Conservation (phyloP, 306 rosid species). For the Alnus glutinosa region DNA sequence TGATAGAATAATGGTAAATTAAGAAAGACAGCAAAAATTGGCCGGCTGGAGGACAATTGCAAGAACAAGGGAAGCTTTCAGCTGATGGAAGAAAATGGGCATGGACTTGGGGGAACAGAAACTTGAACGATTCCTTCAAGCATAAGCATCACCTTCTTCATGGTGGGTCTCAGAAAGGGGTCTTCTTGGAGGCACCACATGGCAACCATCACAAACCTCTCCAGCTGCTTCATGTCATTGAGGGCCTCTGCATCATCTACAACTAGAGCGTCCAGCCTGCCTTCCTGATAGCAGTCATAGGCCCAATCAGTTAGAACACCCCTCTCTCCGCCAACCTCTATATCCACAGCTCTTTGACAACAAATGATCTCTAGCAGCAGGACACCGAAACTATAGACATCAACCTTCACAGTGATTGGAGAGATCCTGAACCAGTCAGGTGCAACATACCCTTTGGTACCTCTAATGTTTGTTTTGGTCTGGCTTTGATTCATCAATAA, state of each 20-base stretch:
- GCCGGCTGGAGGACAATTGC: too few species aligned
- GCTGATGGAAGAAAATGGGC: too few species aligned
- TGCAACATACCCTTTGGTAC: slow-evolving; percentile 41
- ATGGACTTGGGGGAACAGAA: not conserved
- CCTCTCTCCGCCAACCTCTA: not conserved
- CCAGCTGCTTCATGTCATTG: slow-evolving; percentile 23
- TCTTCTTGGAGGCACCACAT: slow-evolving; percentile 47
- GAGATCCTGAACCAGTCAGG: slow-evolving; percentile 36
- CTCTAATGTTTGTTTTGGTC: not conserved
- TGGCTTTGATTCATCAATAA: not conserved
- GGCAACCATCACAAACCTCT: slow-evolving; percentile 35
- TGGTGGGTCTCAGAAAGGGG: slow-evolving; percentile 38
- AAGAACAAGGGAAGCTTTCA: too few species aligned
- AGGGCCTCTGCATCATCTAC: slow-evolving; percentile 15
- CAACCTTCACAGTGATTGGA: slow-evolving; percentile 42
- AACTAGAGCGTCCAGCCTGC: slow-evolving; percentile 6
- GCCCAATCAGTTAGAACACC: slow-evolving; percentile 40
- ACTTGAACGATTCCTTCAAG: slow-evolving; percentile 37
- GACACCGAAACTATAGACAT: slow-evolving; percentile 45
- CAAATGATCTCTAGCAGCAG: slow-evolving; percentile 32
- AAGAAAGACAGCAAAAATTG: too few species aligned
- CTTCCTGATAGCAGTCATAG: slow-evolving; percentile 32
- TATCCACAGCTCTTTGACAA: slow-evolving; percentile 31
- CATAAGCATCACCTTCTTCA: slow-evolving; percentile 37
- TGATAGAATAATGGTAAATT: too few species aligned